These are phyloP conservation scores for Thalassiosira livingstoniorum DNA, from an alignment of 352 stramenopile species.

Conservation along the genomic window DNA sequence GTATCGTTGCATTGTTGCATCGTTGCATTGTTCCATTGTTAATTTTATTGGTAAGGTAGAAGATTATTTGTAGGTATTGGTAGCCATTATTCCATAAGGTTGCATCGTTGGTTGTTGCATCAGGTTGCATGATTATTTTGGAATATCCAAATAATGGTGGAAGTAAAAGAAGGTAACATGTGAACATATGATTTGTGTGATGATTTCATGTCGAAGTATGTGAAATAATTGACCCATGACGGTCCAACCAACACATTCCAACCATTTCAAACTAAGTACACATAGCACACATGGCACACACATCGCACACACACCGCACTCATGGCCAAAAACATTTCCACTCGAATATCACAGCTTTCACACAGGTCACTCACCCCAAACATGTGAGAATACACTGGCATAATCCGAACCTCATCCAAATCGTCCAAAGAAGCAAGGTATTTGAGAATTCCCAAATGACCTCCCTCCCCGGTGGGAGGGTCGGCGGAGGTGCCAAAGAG, in stretches of 20 bases:
- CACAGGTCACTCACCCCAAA: conserved; percentile 59
- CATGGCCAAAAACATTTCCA: no score
- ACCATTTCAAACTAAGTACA: no score
- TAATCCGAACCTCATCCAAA: conserved; percentile 77
- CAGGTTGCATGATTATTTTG: background rate
- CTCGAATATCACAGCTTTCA: no score
- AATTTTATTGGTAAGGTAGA: no score
- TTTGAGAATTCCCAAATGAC: conserved; percentile 73
- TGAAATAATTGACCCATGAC: background rate
- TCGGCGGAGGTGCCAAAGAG: conserved; percentile 82
- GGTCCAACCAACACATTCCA: background rate
- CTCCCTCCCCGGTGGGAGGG: conserved; percentile 75
- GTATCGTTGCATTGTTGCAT: no score
- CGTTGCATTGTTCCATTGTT: no score
- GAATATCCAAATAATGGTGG: no score
- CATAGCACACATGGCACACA: no score
- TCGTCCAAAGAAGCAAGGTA: conserved; percentile 47
- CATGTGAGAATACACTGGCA: conserved; percentile 81
- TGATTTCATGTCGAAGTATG: background rate
- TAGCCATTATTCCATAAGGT: background rate
- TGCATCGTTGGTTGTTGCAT: background rate
- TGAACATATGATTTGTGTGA: no score
- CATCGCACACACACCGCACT: no score
- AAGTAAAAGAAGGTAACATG: no score
- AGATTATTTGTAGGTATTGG: background rate